A percentile compares a stretch with the other conserved stretches of the same genome.
Conservation (phyloP, 345 rosid species). For the Diplotaxis tenuifolia region DNA sequence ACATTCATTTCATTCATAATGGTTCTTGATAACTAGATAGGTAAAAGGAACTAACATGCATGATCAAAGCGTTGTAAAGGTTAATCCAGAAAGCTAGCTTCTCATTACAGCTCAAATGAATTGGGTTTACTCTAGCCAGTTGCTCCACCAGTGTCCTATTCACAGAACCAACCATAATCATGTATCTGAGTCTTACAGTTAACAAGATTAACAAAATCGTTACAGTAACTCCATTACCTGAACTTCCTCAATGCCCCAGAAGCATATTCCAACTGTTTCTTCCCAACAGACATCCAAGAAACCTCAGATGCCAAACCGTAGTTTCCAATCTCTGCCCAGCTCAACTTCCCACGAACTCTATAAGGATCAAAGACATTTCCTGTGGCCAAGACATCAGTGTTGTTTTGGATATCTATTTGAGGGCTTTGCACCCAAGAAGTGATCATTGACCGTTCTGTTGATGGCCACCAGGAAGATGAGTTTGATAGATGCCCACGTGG, state of each 20-base stretch:
- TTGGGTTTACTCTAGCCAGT: slow-evolving; percentile 77
- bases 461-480: slow-evolving; percentile 75
- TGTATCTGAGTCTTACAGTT: background rate
- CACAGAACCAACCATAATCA: slow-evolving; percentile 20
- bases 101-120: slow-evolving; percentile 65
- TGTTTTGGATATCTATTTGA: slow-evolving; percentile 54
- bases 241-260: slow-evolving; percentile 80
- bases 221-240: slow-evolving; percentile 47
- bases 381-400: slow-evolving; percentile 48
- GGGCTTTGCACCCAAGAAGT: slow-evolving; percentile 77
- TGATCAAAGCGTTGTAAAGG: slow-evolving; percentile 84
- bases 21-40: slow-evolving; percentile 7
- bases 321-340: slow-evolving; percentile 78
- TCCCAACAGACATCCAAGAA: slow-evolving; percentile 96
- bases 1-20: background rate
- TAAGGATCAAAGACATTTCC: slow-evolving; percentile 77
- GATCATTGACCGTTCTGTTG: slow-evolving; percentile 69
- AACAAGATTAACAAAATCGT: background rate
- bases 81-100: slow-evolving; percentile 97
- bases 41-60: slow-evolving; percentile 65
- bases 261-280: slow-evolving; percentile 90
- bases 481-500: slow-evolving; percentile 76
- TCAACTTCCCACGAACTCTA: slow-evolving; percentile 73
- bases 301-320: slow-evolving; percentile 71
- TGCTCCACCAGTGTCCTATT: slow-evolving; percentile 82